Percentiles rank a stretch among this genome's conserved stretches.
Conservation (phyloP, 1,284 basidiomycete species). For the Omphalotus olearius region DNA sequence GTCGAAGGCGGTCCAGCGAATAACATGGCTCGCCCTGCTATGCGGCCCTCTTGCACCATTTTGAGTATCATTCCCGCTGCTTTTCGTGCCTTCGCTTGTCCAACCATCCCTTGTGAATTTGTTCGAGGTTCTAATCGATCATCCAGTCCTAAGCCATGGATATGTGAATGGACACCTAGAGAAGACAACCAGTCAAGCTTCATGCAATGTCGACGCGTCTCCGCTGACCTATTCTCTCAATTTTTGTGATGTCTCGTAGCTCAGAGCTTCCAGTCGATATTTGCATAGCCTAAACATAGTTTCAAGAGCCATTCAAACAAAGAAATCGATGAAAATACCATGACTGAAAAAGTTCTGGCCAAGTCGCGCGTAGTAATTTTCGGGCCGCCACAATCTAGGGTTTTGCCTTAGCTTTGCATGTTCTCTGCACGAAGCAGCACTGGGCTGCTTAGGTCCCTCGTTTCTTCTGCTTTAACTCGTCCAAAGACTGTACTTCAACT, state of each 20-base stretch:
- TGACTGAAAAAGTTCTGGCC: no score
- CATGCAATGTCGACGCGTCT: no score
- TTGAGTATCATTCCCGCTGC: constrained; percentile 96
- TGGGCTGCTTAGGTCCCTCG: constrained; percentile 26
- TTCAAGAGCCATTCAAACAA: not conserved
- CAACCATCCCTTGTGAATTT: constrained; percentile 94
- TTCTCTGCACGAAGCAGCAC: constrained; percentile 26
- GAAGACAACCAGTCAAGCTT: no score
- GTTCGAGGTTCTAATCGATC: constrained; percentile 86
- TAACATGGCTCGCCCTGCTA: constrained; percentile 92
- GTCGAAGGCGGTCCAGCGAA: constrained; percentile 96
- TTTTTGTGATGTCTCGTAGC: constrained; percentile 87
- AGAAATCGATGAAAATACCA: not conserved
- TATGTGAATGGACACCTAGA: constrained; percentile 91
- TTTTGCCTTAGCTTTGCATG: constrained; percentile 7
- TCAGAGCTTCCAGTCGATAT: constrained; percentile 72
- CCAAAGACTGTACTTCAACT: not conserved
- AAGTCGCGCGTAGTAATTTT: no score
- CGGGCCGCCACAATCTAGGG: no score
- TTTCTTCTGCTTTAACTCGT: constrained; percentile 12
- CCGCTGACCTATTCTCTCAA: constrained; percentile 84
- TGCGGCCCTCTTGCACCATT: constrained; percentile 95
- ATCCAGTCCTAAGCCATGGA: constrained; percentile 91
- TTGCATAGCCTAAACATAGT: constrained; percentile 47
- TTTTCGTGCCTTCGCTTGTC: constrained; percentile 91